These are phyloP conservation scores for Cylindricascospora bacillispora DNA, from an alignment of 1,139 yeast species.

Conservation along the genomic window DNA sequence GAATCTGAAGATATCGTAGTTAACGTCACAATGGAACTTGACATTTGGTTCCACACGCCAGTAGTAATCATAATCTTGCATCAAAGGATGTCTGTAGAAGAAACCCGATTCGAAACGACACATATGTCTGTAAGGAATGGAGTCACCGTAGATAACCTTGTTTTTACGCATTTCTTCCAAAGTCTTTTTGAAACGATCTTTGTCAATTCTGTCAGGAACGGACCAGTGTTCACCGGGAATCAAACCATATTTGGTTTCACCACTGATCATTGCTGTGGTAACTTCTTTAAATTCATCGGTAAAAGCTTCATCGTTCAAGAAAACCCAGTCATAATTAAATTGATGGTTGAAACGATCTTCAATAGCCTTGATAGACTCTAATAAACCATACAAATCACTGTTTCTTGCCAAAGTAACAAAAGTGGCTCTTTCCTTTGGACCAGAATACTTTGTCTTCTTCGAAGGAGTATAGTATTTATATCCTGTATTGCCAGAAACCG, in stretches of 20 bases:
- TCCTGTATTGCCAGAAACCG: slow-evolving; percentile 6
- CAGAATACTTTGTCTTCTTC: slow-evolving; percentile 11
- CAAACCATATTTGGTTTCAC: slow-evolving; percentile 34
- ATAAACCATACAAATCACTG: slow-evolving; percentile 44
- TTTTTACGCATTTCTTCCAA: slow-evolving; percentile 39
- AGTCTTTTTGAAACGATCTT: slow-evolving; percentile 40
- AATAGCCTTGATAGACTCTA: slow-evolving; percentile 48
- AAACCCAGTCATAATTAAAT: slow-evolving; percentile 68
- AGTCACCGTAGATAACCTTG: slow-evolving; percentile 46
- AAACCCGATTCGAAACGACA: slow-evolving; percentile 66
- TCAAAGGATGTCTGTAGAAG: slow-evolving; percentile 47
- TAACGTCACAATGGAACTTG: slow-evolving; percentile 49
- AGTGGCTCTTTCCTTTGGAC: slow-evolving; percentile 43
- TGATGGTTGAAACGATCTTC: slow-evolving; percentile 61
- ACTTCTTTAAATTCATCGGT: slow-evolving; percentile 31
- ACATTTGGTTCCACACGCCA: slow-evolving; percentile 72
- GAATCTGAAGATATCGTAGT: slow-evolving; percentile 51
- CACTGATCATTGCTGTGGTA: slow-evolving; percentile 29
- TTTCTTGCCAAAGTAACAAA: slow-evolving; percentile 66
- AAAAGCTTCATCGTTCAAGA: slow-evolving; percentile 48
- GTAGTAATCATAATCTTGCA: slow-evolving; percentile 52
- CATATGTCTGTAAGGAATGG: slow-evolving; percentile 57
- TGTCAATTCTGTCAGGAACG: slow-evolving; percentile 47
- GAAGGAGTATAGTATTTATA: slow-evolving; percentile 8
- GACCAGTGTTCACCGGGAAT: slow-evolving; percentile 41